Evolutionary conservation across 2,329 filamentous ascomycete species (phyloP), one percentile per base, ranked within the genome.

Genomic region (Colletotrichum sp.): DNA sequence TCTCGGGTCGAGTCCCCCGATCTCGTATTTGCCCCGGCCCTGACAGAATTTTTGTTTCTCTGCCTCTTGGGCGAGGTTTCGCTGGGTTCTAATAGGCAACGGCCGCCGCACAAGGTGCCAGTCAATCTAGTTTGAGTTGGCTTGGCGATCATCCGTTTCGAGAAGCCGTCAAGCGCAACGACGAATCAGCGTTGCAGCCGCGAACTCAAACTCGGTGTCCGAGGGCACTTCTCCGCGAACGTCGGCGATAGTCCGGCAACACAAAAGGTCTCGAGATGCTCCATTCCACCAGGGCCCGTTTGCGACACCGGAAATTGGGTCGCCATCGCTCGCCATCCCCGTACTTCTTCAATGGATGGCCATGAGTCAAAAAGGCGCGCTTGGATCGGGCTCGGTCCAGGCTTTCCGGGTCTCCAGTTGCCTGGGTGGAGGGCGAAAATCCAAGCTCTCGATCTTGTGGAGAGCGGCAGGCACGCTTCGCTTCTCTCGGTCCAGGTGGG

Each of bases 241-340:
- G n/a, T 67, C 72, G 72, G 72, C 61, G 61, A 66, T 71, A 74
- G 58, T 26, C 67, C 32, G 67, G 65, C 58, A 55, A 60, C 6
- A 32, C 34, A 60, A 61, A 26, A 57, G 57, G 18, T 12, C 30
- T 66, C 12, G 36, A 3, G n/a, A 18, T 57, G 26, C 13, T 28
- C 8, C n/a, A 16, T 9, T 57, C 57, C 38, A 36, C 52, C 43
- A 18, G 32, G 13, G n/a, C 18, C 12, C 16, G 15, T 32, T 32
- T 63, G 71, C 71, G 36, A 72, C 57, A 73, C 36, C 71, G 38
- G 65, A 73, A 69, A 43, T 70, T 64, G 71, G 43, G 30, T 15
- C 52, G 21, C 13, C 16, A 18, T 24, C 30, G 21, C 32, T 4
- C 28, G 10, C 52, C 30, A 57, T 10, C 8, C 26, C 34, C 18